phyloP scores from a whole-genome alignment of 768 basidiomycete species.

The Trametes gibbosa region DNA sequence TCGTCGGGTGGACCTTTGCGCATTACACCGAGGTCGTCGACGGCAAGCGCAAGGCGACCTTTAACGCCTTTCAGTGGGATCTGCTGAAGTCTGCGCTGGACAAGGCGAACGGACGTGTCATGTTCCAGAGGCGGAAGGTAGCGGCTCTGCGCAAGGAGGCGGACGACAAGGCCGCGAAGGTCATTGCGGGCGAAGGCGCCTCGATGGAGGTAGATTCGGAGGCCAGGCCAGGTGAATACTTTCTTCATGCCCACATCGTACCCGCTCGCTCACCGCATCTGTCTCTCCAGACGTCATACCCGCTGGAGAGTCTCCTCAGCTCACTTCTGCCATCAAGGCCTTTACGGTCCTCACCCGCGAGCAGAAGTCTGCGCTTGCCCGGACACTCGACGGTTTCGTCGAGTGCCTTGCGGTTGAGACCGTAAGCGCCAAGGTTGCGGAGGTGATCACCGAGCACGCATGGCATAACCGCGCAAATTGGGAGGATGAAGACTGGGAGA shows the following conservation, averaged over 20 bases:
- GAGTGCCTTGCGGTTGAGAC: constrained; percentile 49
- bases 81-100: constrained; percentile 78
- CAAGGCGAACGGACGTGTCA: constrained; percentile 87
- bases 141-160: constrained; percentile 80
- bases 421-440: constrained; percentile 50
- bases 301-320: constrained; percentile 58
- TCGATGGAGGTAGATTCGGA: constrained; percentile 73
- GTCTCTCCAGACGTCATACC: constrained; percentile 40
- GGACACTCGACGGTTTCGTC: constrained; percentile 77
- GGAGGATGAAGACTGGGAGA: constrained; percentile 74
- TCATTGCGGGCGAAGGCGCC: constrained; percentile 57
- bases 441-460: constrained; percentile 59
- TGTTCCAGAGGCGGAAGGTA: constrained; percentile 73
- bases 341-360: constrained; percentile 71
- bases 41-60: constrained; percentile 31
- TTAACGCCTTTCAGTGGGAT: constrained; percentile 81
- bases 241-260: not conserved
- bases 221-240: constrained; percentile 52
- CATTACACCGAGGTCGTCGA: constrained; percentile 46
- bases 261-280: constrained; percentile 2
- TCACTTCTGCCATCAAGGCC: constrained; percentile 73
- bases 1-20: constrained; percentile 81
- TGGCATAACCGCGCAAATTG: constrained; percentile 73
- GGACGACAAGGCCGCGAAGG: constrained; percentile 77
- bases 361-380: constrained; percentile 69